These are phyloP conservation scores for Centaurea solstitialis DNA, from an alignment of 129 eudicot genomes.

Conservation along the genomic window DNA sequence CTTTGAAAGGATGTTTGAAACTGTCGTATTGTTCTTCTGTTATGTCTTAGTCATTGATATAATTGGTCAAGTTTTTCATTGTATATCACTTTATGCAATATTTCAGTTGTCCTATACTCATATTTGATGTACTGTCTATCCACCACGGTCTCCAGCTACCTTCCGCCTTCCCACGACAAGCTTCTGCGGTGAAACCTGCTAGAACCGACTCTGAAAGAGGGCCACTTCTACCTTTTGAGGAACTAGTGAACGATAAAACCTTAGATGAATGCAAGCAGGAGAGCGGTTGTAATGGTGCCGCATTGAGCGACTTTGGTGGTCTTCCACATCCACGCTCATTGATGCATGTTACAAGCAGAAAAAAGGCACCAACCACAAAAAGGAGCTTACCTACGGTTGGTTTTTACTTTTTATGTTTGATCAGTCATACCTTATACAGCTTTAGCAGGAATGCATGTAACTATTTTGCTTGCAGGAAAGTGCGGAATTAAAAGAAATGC, in stretches of 20 bases:
- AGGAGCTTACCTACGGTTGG: conserved; percentile 56
- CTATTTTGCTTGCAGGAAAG: conserved; percentile 55
- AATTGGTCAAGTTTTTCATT: background rate
- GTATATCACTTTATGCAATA: background rate
- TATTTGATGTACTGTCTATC: background rate
- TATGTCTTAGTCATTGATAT: background rate
- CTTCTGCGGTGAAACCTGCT: conserved; percentile 49
- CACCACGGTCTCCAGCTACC: conserved; percentile 42
- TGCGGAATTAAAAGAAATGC: conserved; percentile 56
- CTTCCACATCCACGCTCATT: conserved; percentile 73
- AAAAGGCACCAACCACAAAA: conserved; percentile 55
- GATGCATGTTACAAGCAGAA: conserved; percentile 85
- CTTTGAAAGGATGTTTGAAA: background rate
- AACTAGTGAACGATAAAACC: conserved; percentile 53
- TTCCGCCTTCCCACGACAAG: conserved; percentile 44
- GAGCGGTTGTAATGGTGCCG: conserved; percentile 20
- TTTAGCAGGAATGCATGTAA: conserved; percentile 12
- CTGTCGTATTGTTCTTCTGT: background rate
- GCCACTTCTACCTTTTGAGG: conserved; percentile 87
- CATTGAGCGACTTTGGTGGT: conserved; percentile 34
- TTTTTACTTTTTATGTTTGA: conserved; percentile 19
- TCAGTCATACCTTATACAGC: conserved; percentile 9
- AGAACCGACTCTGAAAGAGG: conserved; percentile 47
- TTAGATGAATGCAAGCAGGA: conserved; percentile 38
- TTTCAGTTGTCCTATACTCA: background rate